Base-by-base conservation (phyloP, 805 yeast species). In the Sugiyamaella mastotermitis region DNA sequence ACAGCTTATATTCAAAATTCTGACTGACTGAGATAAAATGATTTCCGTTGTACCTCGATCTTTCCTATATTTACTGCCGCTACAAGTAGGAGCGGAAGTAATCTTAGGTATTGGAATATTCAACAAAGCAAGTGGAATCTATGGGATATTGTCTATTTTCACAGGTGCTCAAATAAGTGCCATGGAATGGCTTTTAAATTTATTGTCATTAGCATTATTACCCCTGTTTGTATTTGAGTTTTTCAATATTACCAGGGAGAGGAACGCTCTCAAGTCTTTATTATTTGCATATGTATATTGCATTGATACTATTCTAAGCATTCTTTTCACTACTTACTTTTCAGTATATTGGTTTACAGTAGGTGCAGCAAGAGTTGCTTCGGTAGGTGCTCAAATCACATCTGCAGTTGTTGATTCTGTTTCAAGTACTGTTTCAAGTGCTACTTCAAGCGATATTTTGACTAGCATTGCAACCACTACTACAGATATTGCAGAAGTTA, bases 71-170 rank as follows among this genome's bases (percentile, higher is more conserved):
- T 53, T 71, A 37, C 61, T 85, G 3, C 96, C 97, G 4, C 70
- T 90, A 18, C 85, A 82, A 54, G 69, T 83, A 17, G 97, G 97
- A 10, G 94, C 87, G 17, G 97, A 90, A 58, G 58, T 85, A 1
- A 74, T 82, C 15, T 67, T 87, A 4, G 80, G 84, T 1, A 67
- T 83, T 25, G 82, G 88, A 11, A 72, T 87, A 25, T 69, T 88
- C 46, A 90, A 90, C 65, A 88, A 88, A 57, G 84, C 88, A 48
- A 78, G 94, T 42, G 96, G 97, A 7, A 67, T 78, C 15, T 90
- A 81, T 59, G 98, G 97, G 20, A 65, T 90, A 24, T 64, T 87
- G 16, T 87, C 97, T 1, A 58, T 90, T 18, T 72, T 90, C 53
- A 88, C 97, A 0, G 69, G 95, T 1, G 95, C 88, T 55, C 92